Base-by-base conservation (phyloP, 139 green algal species). In the Pleodorina starrii region DNA sequence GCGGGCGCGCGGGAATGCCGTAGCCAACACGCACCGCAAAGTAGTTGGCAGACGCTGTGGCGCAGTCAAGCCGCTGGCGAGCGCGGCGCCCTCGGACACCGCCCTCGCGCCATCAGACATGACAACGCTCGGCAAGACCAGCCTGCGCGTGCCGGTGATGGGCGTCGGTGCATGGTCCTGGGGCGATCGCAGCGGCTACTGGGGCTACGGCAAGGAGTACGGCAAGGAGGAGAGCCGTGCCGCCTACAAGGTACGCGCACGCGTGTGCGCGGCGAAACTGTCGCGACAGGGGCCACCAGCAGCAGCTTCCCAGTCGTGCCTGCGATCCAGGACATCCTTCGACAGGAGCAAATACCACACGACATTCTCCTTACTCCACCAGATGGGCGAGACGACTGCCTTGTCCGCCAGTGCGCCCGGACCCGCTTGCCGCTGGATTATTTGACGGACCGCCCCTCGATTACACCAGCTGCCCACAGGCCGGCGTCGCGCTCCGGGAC, bases 131-230 rank as follows among this genome's bases (percentile, higher is more conserved):
- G 93, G 93, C 44, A 91, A 87, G 80, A 81, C 72, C 6, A 9
- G 43, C 1, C 17, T 85, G 0, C 54, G 12, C 57, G 93, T 97
- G 51, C 91, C 90, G 19, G 71, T 92, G 16, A 69, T 98, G n/a
- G 96, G 96, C 29, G 90, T 98, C 42, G 96, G 96, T 5, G 96
- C 94, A 0, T 98, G 96, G 96, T 93, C 76, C 4, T 98, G 96
- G 96, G 96, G 96, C 19, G 96, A 98, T 74, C 75, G 93, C 7
- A 91, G 46, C 48, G 88, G 92, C 2, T 97, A 96, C 89, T 97
- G 96, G 96, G 93, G 89, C 6, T 93, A 94, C 57, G 92, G 92
- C 16, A 87, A 84, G 25, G 89, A 90, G 32, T 94, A 94, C 69
- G 91, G 89, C 48, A 91, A 94, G 57, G 76, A 91, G 14, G 89